Base-by-base conservation (phyloP, 2,329 filamentous ascomycete genomes). In the Grosmannia clavigera region DNA sequence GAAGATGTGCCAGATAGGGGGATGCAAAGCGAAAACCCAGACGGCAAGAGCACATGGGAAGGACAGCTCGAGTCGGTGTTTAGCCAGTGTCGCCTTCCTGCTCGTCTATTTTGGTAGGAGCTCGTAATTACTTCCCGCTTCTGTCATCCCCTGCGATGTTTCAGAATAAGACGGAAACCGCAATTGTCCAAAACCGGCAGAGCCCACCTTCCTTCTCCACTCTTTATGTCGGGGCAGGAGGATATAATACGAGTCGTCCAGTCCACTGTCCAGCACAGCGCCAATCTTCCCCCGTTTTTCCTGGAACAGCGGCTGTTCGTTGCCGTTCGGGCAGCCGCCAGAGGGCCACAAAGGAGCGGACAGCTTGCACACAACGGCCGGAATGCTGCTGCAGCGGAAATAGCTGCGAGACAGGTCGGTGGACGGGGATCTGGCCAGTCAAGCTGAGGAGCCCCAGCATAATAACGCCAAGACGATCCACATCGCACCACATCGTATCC, bases 151-250 rank as follows among this genome's bases (percentile, higher is more conserved):
- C 61, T 61, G 61, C 60, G 48, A 40, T 60, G 63, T 64, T 64
- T 64, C 63, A 64, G 62, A 57, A 60, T 50, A 46, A 61, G 61
- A 63, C 60, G 58, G 57, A 12, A 56, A 58, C 62, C 35, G 54
- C 62, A 57, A 63, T 60, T 54, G 58, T 50, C 56, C 60, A 51
- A n/a, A 59, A 46, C 38, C 48, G 48, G 35, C 29, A n/a, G 53
- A 55, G 55, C 61, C 58, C 58, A 56, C 61, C 58, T 46, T 22
- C 58, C 58, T 46, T 14, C 58, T 48, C 58, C 57, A 59, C 58
- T 56, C 58, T 60, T 53, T 40, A 14, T 46, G 31, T 46, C 43
- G n/a, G 35, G 25, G 52, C 33, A 33, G n/a, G 12, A n/a, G 11
- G 52, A 48, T n/a, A 22, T 48, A 51, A 25, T 51, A n/a, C 43